Evolutionary conservation across 495 filamentous ascomycete genomes (phyloP), one percentile per base, ranked within the genome.

Genomic region (Hyaloscypha variabilis): DNA sequence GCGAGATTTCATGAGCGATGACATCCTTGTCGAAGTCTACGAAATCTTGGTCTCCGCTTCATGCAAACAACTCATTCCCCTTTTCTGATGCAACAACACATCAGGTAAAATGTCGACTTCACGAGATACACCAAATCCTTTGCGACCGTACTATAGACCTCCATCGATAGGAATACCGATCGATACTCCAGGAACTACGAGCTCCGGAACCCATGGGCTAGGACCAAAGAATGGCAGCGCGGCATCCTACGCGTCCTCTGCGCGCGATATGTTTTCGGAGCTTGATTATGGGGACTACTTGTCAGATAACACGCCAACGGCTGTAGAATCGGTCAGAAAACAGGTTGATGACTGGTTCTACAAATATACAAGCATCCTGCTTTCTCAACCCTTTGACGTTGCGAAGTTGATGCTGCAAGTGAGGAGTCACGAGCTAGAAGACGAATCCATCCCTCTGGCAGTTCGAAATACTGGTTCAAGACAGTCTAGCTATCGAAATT

Each of bases 301-400:
- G 1, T 81, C 87, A 11, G 92, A 96, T 34, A 81, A 86, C 11
- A 91, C 90, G 10, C 90, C 91, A 1, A 90, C 90, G 21, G 82
- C 88, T 14, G 81, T 90, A 31, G 88, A 90, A 66, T 87, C 88
- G 60, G 77, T 92, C 25, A 89, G 88, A 67, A 87, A 85, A 56
- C 77, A 92, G 30, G 66, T 96, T 31, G 91, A 97, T 73, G 87
- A 92, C 70, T 87, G 93, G 57, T 67, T 94, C 74, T 91, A 92
- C 82, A 94, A 92, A 71, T 99, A 99, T 76, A 87, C 85, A 31
- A 88, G 87, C 65, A 85, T 95, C 21, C 73, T 97, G 68, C 85
- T 96, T 67, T 87, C 91, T n/a, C 95, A 98, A 74, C 95, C 95
- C 24, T 97, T 98, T 75, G 94, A 97, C 77, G 93, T 97, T 63